These are phyloP conservation scores for Sporothrix globosa DNA, from an alignment of 2,329 filamentous ascomycete genomes.

Conservation along the genomic window DNA sequence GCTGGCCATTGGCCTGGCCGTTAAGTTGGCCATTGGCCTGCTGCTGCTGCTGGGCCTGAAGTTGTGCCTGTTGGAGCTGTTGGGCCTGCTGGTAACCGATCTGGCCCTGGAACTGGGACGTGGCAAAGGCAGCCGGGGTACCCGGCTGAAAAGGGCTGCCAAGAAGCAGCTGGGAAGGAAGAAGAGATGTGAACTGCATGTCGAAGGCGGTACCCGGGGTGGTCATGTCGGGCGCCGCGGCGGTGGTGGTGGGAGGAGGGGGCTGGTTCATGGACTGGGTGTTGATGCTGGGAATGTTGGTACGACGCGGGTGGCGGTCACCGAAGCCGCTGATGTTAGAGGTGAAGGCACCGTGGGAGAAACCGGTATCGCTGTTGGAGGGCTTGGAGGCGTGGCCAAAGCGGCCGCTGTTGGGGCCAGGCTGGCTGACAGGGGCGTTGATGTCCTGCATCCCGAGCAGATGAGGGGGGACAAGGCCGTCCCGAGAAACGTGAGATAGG, in stretches of 20 bases:
- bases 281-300: slow-evolving; percentile 90
- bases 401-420: slow-evolving; percentile 62
- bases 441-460: slow-evolving; percentile 91
- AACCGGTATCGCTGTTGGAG: slow-evolving; percentile 81
- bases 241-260: slow-evolving; percentile 48
- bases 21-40: slow-evolving; percentile 54
- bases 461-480: slow-evolving; percentile 84
- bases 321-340: slow-evolving; percentile 84
- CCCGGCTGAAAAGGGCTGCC: slow-evolving; percentile 97
- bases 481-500: slow-evolving; percentile 75
- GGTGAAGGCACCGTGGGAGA: slow-evolving; percentile 89
- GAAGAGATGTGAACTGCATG: slow-evolving; percentile 96
- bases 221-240: slow-evolving; percentile 70
- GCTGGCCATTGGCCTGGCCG: slow-evolving; percentile 71
- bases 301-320: slow-evolving; percentile 81
- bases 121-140: slow-evolving; percentile 85
- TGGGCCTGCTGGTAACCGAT: slow-evolving; percentile 72
- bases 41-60: slow-evolving; percentile 54
- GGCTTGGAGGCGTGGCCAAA: slow-evolving; percentile 79
- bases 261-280: slow-evolving; percentile 66
- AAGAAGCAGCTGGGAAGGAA: slow-evolving; percentile 91
- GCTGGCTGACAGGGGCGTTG: slow-evolving; percentile 61
- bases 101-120: slow-evolving; percentile 87
- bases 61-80: slow-evolving; percentile 65
- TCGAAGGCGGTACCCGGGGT: slow-evolving; percentile 89